Evolutionary conservation across 75 land plant species (phyloP), one percentile per base, ranked within the genome.

Genomic region (Picea glauca): DNA sequence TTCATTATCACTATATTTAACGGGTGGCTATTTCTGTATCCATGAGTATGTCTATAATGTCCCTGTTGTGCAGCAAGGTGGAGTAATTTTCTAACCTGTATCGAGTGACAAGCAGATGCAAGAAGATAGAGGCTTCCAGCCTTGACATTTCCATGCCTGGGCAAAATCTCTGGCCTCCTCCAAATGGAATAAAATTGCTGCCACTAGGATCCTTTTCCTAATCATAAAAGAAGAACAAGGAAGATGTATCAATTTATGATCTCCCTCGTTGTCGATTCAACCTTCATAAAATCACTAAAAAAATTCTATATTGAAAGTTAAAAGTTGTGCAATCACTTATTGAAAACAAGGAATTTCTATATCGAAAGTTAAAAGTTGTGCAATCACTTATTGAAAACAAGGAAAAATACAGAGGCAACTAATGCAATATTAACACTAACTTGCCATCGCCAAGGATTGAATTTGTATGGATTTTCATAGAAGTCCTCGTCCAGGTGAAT

Each of bases 381-480:
- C 56, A 50, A 50, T 50, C 56, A 50, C 12, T 50, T 50, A 40
- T 9, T 46, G 50, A 46, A 46, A 46, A 46, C 8, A 5, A 46
- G 1, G 54, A 50, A 50, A 50, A 50, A 1, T 50, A 50, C 1
- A 50, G 12, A 50, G 12, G 56, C 9, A 50, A 50, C 43, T 0
- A 40, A 40, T 40, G 43, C 43, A 4, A 40, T 40, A 40, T 4
- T 50, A 40, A 11, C 5, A 60, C 87, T 70, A 58, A 85, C 89
- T 85, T 87, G 81, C 89, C 90, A 92, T 76, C 94, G 84, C 93
- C 90, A 88, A 58, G 94, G 93, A 79, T 92, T 84, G 83, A 91
- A 92, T 59, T 86, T 26, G 59, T 88, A 78, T 57, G 94, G 85
- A 17, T 66, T 83, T 35, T 85, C 85, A 61, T 88, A 92, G 20